phyloP scores from a whole-genome alignment of 768 basidiomycete species.

The Tulasnella sp. region DNA sequence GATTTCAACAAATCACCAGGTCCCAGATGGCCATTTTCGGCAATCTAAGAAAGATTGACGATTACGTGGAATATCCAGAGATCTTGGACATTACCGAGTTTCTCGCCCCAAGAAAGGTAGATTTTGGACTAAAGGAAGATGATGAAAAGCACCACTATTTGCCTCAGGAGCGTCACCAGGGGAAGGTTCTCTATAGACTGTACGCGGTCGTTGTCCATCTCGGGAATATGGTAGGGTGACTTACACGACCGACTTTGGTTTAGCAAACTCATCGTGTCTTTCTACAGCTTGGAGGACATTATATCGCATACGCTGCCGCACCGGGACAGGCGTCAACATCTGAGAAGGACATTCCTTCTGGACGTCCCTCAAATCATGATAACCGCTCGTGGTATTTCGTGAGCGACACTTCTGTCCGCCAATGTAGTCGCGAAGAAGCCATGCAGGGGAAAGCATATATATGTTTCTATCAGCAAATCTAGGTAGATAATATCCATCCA shows the following conservation, averaged over 20 bases:
- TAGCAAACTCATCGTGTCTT: not conserved
- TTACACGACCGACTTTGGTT: not conserved
- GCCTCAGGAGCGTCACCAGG: not conserved
- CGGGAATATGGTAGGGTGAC: conserved; percentile 69
- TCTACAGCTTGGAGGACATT: conserved; percentile 80
- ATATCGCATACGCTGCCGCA: conserved; percentile 78
- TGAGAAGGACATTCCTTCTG: not conserved
- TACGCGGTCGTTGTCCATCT: conserved; percentile 85
- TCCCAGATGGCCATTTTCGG: conserved; percentile 44
- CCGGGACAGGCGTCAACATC: conserved; percentile 37
- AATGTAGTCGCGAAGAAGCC: conserved; percentile 81
- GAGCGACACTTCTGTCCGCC: conserved; percentile 81
- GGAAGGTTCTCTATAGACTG: conserved; percentile 57
- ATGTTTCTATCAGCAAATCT: conserved; percentile 81
- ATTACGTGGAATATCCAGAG: conserved; percentile 87
- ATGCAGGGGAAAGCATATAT: conserved; percentile 88
- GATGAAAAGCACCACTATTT: conserved; percentile 25
- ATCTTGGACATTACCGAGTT: conserved; percentile 80
- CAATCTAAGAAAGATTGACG: conserved; percentile 75
- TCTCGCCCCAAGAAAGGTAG: conserved; percentile 74
- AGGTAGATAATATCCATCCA: not conserved
- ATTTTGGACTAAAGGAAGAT: conserved; percentile 50
- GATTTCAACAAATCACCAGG: conserved; percentile 73
- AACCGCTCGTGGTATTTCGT: conserved; percentile 71
- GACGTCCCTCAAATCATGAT: not conserved